Base-by-base conservation (phyloP, 83 land plant genomes). In the Diphasiastrum complanatum region DNA sequence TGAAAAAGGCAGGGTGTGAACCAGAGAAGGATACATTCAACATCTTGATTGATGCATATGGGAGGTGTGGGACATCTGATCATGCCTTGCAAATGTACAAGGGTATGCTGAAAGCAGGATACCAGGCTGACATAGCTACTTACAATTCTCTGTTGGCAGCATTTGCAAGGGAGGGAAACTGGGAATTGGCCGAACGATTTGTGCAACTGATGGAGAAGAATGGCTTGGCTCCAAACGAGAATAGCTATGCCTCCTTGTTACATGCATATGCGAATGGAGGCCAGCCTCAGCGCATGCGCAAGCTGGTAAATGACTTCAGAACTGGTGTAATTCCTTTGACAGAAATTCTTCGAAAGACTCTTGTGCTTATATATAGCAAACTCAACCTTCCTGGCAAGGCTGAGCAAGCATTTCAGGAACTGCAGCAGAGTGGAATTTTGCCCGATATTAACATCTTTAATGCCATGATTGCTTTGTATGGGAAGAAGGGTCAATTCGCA, bases 191-290 rank as follows among this genome's bases (percentile, higher is more conserved):
- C 4, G 99, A 95, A 76, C 71, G 69, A 47, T 53, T 95, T 11
- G 40, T 89, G 16, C 68, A 76, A 4, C 85, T 86, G 65, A 91
- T 95, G 89, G 72, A 74, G 58, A 74, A 69, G 55, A 69, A 74
- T 3, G 50, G 36, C 18, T 82, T 81, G 58, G 75, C 82, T 68
- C 89, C 89, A 2, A 89, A 86, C 74, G 93, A 82, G 36, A 63
- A 71, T 24, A 71, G 89, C 4, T 86, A 83, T 50, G 72, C 79
- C 34, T 86, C 92, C 20, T 62, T 95, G 72, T 68, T 89, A 33
- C 86, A 89, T 79, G 86, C 97, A 59, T 95, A 95, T 80, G 83
- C 85, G 33, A 86, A 86, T 48, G 89, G 85, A 32, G 89, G 77
- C 36, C 66, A 84, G 61, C 29, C 82, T 14, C 67, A 67, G n/a